phyloP scores from a whole-genome alignment of 345 rosid species.

The Corchorus capsularis region DNA sequence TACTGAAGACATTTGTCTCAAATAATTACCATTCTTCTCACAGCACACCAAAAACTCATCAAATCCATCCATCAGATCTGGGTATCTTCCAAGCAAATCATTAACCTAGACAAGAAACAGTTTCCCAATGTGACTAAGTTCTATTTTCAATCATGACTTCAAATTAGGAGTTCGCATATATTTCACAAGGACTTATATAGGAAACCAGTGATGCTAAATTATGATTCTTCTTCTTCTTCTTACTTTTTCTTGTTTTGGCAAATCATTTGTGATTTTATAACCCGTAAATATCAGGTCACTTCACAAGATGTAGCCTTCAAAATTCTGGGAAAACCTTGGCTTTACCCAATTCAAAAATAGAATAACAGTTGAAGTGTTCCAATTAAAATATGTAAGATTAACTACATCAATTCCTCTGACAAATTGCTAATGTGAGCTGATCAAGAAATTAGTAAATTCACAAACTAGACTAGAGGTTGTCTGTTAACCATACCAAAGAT shows the following conservation, averaged over 20 bases:
- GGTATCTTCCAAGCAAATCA: slow-evolving; percentile 75
- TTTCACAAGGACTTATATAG: neutral
- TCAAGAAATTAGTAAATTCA: slow-evolving; percentile 1
- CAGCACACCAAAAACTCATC: slow-evolving; percentile 79
- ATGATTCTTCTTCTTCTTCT: neutral
- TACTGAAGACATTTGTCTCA: slow-evolving; percentile 21
- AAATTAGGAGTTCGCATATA: neutral
- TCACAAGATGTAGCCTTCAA: neutral
- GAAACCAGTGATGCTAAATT: neutral
- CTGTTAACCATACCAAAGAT: slow-evolving; percentile 65
- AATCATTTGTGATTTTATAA: neutral
- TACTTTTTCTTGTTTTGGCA: no score
- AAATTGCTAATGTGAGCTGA: neutral
- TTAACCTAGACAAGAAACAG: slow-evolving; percentile 54
- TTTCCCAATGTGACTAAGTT: slow-evolving; percentile 18
- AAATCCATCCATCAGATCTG: slow-evolving; percentile 87
- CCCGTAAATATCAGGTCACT: neutral
- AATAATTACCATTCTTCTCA: slow-evolving; percentile 73
- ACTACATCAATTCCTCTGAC: neutral
- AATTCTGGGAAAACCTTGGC: neutral
- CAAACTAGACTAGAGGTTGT: slow-evolving; percentile 3
- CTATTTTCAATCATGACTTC: slow-evolving; percentile 1
- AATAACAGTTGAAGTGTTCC: neutral
- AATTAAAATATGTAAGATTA: neutral
- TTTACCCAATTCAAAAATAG: neutral